Conservation (phyloP, 2,329 filamentous ascomycete genomes). For the Fusarium sp. region DNA sequence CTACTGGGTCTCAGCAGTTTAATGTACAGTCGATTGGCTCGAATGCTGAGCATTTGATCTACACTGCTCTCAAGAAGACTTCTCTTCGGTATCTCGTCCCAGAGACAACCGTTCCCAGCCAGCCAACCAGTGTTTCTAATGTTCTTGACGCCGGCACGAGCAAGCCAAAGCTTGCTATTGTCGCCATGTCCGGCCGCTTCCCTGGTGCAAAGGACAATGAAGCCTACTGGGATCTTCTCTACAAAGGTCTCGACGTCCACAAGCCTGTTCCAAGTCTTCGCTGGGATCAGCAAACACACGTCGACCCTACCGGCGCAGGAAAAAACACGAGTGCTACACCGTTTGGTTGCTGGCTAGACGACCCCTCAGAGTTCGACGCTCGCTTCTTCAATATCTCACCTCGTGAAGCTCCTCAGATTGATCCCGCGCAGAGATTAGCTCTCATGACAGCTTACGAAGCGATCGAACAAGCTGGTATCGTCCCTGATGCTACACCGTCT, state of each 20-base stretch:
- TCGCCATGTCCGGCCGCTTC: slow-evolving; percentile 72
- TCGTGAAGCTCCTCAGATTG: slow-evolving; percentile 52
- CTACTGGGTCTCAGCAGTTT: slow-evolving; percentile 5
- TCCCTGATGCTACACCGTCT: slow-evolving; percentile 69
- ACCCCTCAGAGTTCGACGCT: slow-evolving; percentile 72
- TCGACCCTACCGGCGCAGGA: slow-evolving; percentile 65
- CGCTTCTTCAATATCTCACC: slow-evolving; percentile 77
- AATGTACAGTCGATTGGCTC: slow-evolving; percentile 11
- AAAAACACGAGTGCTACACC: slow-evolving; percentile 63
- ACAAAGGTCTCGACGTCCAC: slow-evolving; percentile 71
- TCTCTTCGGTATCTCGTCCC: slow-evolving; percentile 18
- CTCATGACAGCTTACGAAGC: slow-evolving; percentile 74
- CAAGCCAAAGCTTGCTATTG: slow-evolving; percentile 57
- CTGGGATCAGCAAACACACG: slow-evolving; percentile 33
- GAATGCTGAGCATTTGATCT: slow-evolving; percentile 29
- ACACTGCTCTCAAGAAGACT: slow-evolving; percentile 31
- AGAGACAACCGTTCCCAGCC: accelerated
- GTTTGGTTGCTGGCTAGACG: slow-evolving; percentile 62
- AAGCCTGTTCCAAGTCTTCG: slow-evolving; percentile 53
- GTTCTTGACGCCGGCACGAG: background rate
- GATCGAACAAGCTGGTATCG: slow-evolving; percentile 71
- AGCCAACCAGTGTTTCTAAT: accelerated
- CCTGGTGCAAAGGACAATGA: slow-evolving; percentile 67
- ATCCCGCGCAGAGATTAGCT: slow-evolving; percentile 71
- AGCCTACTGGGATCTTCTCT: slow-evolving; percentile 70